Evolutionary conservation across 2,329 filamentous ascomycete genomes (phyloP).

Genomic region (Seiridium cupressi): DNA sequence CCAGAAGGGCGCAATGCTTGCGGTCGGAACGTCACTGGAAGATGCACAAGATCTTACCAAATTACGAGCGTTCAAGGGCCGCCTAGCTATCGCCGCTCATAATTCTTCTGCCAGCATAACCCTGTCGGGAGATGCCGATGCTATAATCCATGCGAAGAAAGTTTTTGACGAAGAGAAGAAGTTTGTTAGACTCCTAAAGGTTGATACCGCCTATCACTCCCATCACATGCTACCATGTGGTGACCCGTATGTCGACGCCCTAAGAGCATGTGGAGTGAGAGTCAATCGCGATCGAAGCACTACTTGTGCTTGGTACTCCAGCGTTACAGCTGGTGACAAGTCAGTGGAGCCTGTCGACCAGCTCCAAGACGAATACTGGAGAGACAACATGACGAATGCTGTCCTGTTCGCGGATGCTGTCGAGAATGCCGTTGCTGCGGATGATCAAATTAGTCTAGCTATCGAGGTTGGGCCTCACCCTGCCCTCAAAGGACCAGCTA

Average conservation of each 20-base stretch:
- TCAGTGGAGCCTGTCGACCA: too few relatives aligned
- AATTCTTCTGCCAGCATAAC: constrained; percentile 37
- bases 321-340: too few relatives aligned
- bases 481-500: constrained; percentile 27
- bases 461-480: constrained; percentile 36
- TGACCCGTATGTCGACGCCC: too few relatives aligned
- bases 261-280: too few relatives aligned
- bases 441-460: constrained; percentile 21
- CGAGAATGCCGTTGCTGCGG: too few relatives aligned
- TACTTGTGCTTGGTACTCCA: too few relatives aligned
- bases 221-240: constrained; percentile 10
- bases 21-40: constrained; percentile 35
- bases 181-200: constrained; percentile 29
- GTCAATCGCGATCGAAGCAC: too few relatives aligned
- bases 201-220: constrained; percentile 11
- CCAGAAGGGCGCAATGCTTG: constrained; percentile 44
- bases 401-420: too few relatives aligned
- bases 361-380: too few relatives aligned
- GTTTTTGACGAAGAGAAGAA: constrained; percentile 20
- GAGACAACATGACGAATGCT: too few relatives aligned
- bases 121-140: constrained; percentile 29
- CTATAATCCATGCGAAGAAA: constrained; percentile 21
- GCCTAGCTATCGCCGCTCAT: constrained; percentile 26
- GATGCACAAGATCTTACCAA: constrained; percentile 34
- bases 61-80: constrained; percentile 24